Evolutionary conservation across 2,329 filamentous ascomycete genomes (phyloP).

Genomic region (Ascochyta lentis): DNA sequence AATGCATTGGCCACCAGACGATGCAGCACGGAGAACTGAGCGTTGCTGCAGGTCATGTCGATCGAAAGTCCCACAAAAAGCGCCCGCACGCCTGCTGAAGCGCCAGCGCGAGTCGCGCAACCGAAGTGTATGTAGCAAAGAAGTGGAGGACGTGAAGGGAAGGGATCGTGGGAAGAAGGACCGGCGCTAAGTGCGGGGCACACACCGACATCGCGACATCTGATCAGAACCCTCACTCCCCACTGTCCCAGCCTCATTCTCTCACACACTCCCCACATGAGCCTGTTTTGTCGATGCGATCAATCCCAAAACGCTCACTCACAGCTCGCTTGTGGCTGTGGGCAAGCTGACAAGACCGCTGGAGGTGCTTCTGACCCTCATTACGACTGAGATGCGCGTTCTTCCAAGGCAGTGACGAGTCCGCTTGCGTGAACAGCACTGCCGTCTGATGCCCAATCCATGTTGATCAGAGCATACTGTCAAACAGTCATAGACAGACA

Average conservation of each 20-base stretch:
- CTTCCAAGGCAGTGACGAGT: conserved; percentile 20
- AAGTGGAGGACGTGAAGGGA: conserved; percentile 15
- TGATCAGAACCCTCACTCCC: conserved; percentile 8
- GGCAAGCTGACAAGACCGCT: conserved; percentile 30
- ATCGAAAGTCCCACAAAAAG: conserved; percentile 31
- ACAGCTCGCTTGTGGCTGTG: conserved; percentile 33
- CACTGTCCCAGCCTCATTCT: conserved; percentile 34
- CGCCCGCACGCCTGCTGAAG: conserved; percentile 10
- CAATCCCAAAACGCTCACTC: conserved; percentile 27
- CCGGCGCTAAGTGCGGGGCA: conserved; percentile 30
- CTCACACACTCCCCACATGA: conserved; percentile 11
- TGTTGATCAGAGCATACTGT: background rate
- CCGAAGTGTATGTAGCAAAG: conserved; percentile 20
- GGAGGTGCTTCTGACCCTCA: conserved; percentile 17
- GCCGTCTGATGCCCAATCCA: background rate
- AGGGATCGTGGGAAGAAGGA: conserved; percentile 16
- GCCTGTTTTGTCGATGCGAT: conserved; percentile 23
- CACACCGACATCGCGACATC: conserved; percentile 25
- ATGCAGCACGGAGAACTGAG: conserved; percentile 31
- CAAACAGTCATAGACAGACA: conserved; percentile 9
- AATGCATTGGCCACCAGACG: conserved; percentile 34
- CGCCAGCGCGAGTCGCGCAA: conserved; percentile 17
- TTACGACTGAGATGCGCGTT: conserved; percentile 24
- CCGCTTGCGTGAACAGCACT: conserved; percentile 39
- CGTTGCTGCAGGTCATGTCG: conserved; percentile 44